A percentile compares a stretch with the other conserved stretches of the same genome.
Evolutionary conservation across 495 filamentous ascomycete species (phyloP).

Genomic region (Hypoxylon rickii): DNA sequence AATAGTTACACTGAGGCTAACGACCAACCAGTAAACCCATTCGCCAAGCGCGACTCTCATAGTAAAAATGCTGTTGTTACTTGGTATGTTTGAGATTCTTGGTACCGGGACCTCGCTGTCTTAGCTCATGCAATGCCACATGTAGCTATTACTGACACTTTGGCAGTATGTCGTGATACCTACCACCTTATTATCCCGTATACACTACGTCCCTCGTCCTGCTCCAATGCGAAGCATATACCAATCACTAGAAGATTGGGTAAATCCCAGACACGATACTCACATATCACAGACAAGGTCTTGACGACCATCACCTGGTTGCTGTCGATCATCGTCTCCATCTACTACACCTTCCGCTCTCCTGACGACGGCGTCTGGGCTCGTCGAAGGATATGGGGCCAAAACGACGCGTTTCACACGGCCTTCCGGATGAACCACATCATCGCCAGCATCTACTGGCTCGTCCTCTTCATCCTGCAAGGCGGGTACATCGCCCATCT

Average conservation of each 20-base stretch:
- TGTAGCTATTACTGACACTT: slow-evolving; percentile 1
- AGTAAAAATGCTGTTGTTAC: slow-evolving; percentile 50
- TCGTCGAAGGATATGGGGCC: slow-evolving; percentile 66
- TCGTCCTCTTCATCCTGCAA: slow-evolving; percentile 75
- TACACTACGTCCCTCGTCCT: no score
- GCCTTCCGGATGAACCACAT: slow-evolving; percentile 75
- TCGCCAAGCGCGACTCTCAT: slow-evolving; percentile 66
- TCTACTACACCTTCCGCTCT: slow-evolving; percentile 69
- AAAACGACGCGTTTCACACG: slow-evolving; percentile 66
- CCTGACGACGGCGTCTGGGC: slow-evolving; percentile 63
- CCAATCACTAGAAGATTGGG: neutral
- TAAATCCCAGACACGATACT: slow-evolving; percentile 32
- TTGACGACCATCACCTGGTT: slow-evolving; percentile 73
- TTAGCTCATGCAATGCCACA: no score
- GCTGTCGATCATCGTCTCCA: slow-evolving; percentile 65
- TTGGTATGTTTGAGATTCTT: slow-evolving; percentile 25
- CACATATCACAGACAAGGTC: slow-evolving; percentile 58
- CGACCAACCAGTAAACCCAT: slow-evolving; percentile 62
- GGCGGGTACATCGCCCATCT: slow-evolving; percentile 75
- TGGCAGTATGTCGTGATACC: slow-evolving; percentile 10
- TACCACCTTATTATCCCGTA: no score
- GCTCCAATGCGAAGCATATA: neutral
- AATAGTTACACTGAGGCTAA: slow-evolving; percentile 6
- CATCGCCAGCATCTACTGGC: slow-evolving; percentile 81
- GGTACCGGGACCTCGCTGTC: no score